phyloP scores from a whole-genome alignment of 306 rosid species.

The Quercus berberidifolia region DNA sequence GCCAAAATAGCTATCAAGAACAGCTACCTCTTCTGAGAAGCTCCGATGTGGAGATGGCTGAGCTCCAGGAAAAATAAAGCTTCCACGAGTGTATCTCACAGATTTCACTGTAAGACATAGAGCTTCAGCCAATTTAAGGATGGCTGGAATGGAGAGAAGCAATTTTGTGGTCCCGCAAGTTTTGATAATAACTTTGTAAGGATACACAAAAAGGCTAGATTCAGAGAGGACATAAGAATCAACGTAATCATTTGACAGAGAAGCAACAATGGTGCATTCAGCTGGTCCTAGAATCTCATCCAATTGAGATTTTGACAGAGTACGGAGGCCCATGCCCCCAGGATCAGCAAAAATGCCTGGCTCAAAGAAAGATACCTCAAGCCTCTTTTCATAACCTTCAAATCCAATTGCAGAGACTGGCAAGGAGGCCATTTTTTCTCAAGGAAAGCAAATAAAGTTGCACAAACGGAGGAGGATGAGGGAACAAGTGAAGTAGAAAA shows the following conservation, averaged over 20 bases:
- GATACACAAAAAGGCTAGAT: constrained; percentile 83
- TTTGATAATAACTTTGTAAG: constrained; percentile 78
- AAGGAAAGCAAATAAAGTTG: not conserved
- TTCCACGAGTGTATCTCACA: constrained; percentile 81
- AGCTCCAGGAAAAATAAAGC: constrained; percentile 84
- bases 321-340: constrained; percentile 67
- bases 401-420: constrained; percentile 80
- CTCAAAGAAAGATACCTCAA: constrained; percentile 78
- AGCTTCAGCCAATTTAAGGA: constrained; percentile 59
- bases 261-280: constrained; percentile 83
- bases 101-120: constrained; percentile 70
- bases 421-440: constrained; percentile 52
- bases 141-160: constrained; percentile 77
- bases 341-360: constrained; percentile 65
- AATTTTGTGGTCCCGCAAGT: constrained; percentile 93
- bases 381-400: constrained; percentile 96
- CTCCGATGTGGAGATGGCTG: constrained; percentile 81
- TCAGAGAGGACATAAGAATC: constrained; percentile 97
- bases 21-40: constrained; percentile 74
- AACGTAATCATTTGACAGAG: constrained; percentile 66
- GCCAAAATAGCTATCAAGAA: constrained; percentile 64
- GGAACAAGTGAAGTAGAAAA: constrained; percentile 16
- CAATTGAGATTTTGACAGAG: constrained; percentile 55
- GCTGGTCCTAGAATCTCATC: constrained; percentile 86
- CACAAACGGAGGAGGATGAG: not conserved